These are phyloP conservation scores for Cercospora berteroae DNA, from an alignment of 2,329 filamentous ascomycete species.

Conservation along the genomic window DNA sequence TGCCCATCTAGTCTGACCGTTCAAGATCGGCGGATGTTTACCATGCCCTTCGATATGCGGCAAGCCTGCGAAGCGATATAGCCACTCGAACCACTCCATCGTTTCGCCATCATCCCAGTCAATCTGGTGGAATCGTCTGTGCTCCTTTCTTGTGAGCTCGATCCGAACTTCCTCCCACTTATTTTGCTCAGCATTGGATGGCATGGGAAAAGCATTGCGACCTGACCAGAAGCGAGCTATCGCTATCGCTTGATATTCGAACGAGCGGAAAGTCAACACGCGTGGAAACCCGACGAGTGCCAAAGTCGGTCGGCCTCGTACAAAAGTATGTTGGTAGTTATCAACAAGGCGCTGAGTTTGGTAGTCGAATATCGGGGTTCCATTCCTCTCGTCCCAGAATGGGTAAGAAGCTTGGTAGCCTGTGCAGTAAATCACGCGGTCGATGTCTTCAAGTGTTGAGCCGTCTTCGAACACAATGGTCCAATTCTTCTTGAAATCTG, in stretches of 20 bases:
- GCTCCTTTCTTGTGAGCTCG: slow-evolving; percentile 33
- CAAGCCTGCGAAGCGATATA: slow-evolving; percentile 53
- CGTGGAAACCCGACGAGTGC: slow-evolving; percentile 55
- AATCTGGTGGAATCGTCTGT: slow-evolving; percentile 54
- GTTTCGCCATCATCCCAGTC: slow-evolving; percentile 55
- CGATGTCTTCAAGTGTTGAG: slow-evolving; percentile 28
- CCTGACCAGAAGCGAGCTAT: slow-evolving; percentile 51
- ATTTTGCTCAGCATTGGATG: slow-evolving; percentile 43
- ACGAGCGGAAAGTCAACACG: slow-evolving; percentile 53
- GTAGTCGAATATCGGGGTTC: slow-evolving; percentile 52
- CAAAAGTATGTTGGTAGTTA: slow-evolving; percentile 56
- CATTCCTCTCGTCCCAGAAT: slow-evolving; percentile 52
- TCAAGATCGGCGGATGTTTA: slow-evolving; percentile 22
- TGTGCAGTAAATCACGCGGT: slow-evolving; percentile 38
- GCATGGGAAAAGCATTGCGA: slow-evolving; percentile 43
- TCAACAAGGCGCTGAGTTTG: slow-evolving; percentile 44
- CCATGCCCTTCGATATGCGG: slow-evolving; percentile 40
- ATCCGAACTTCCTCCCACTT: slow-evolving; percentile 50
- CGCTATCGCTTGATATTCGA: slow-evolving; percentile 58
- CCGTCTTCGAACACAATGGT: slow-evolving; percentile 34
- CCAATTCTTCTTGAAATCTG: slow-evolving; percentile 39
- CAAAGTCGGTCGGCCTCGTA: slow-evolving; percentile 49
- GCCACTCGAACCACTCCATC: slow-evolving; percentile 45
- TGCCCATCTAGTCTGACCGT: slow-evolving; percentile 23
- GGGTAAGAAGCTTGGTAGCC: slow-evolving; percentile 46